These are phyloP conservation scores for Trametes coccinea DNA, from an alignment of 768 basidiomycete species.

Conservation along the genomic window DNA sequence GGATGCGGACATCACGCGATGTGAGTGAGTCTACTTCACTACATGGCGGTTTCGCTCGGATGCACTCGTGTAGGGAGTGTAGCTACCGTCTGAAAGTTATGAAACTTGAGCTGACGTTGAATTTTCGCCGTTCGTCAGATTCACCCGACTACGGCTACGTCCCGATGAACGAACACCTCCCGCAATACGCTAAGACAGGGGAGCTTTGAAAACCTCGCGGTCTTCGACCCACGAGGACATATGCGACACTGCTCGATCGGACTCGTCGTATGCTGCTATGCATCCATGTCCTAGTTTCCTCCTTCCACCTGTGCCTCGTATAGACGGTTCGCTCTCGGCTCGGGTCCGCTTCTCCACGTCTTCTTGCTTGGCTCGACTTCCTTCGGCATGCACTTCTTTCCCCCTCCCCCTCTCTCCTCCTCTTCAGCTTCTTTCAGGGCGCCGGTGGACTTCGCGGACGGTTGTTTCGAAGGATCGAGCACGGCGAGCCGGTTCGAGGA, in stretches of 20 bases:
- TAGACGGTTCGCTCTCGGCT: constrained; percentile 17
- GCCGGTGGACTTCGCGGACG: constrained; percentile 11
- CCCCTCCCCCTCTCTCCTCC: neutral
- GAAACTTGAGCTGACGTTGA: constrained; percentile 18
- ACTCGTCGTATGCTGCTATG: neutral
- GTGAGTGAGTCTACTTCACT: constrained; percentile 53
- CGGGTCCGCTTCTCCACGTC: constrained; percentile 12
- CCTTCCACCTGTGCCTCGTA: neutral
- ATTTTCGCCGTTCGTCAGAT: constrained; percentile 51
- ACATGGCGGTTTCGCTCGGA: constrained; percentile 8
- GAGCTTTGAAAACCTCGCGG: constrained; percentile 21
- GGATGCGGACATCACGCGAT: constrained; percentile 79
- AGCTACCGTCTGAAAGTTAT: constrained; percentile 3
- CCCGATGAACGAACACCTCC: constrained; percentile 76
- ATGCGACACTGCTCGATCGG: constrained; percentile 1
- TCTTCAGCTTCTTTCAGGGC: constrained; percentile 9
- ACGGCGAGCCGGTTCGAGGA: constrained; percentile 2
- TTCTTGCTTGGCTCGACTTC: constrained; percentile 19
- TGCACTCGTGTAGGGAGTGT: constrained; percentile 17
- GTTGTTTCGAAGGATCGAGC: neutral
- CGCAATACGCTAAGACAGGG: constrained; percentile 32
- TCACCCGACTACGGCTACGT: constrained; percentile 87
- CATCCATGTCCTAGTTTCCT: neutral
- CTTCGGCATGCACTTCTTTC: neutral
- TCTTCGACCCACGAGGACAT: neutral